Conservation (phyloP, 2,329 filamentous ascomycete species). For the Berkeleyomyces basicola region DNA sequence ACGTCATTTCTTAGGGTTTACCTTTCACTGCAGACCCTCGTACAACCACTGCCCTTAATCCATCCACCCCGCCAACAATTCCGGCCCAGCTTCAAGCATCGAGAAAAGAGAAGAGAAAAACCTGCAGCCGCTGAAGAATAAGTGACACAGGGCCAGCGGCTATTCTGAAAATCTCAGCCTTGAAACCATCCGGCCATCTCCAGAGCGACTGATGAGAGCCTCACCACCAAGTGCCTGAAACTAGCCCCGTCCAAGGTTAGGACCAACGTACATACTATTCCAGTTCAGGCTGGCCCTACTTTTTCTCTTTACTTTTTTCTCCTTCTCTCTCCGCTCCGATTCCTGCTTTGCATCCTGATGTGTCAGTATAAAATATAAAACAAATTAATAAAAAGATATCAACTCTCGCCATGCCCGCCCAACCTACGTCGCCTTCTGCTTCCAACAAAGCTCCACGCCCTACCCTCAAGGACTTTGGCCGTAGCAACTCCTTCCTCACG, state of each 20-base stretch:
- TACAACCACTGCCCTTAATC: neutral
- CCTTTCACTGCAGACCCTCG: neutral
- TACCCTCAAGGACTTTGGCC: slow-evolving; percentile 34
- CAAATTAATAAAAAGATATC: neutral
- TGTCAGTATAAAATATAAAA: neutral
- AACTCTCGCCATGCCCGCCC: slow-evolving; percentile 1
- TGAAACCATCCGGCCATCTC: neutral
- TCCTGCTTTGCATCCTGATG: neutral
- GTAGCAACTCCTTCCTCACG: slow-evolving; percentile 42
- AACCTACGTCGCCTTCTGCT: neutral
- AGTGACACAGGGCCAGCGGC: neutral
- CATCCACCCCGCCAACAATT: neutral
- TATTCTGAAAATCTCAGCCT: neutral
- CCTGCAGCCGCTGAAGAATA: neutral
- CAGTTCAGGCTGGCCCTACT: neutral
- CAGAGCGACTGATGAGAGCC: neutral
- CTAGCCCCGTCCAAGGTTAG: neutral
- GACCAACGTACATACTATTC: neutral
- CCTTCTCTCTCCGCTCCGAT: neutral
- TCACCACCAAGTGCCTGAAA: neutral
- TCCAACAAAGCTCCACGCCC: slow-evolving; percentile 23
- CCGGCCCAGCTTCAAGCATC: neutral
- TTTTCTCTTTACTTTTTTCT: neutral
- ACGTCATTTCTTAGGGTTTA: neutral
- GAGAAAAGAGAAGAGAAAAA: neutral